Base-by-base conservation (phyloP, 2,329 filamentous ascomycete species). In the Malbranchea zuffiana region DNA sequence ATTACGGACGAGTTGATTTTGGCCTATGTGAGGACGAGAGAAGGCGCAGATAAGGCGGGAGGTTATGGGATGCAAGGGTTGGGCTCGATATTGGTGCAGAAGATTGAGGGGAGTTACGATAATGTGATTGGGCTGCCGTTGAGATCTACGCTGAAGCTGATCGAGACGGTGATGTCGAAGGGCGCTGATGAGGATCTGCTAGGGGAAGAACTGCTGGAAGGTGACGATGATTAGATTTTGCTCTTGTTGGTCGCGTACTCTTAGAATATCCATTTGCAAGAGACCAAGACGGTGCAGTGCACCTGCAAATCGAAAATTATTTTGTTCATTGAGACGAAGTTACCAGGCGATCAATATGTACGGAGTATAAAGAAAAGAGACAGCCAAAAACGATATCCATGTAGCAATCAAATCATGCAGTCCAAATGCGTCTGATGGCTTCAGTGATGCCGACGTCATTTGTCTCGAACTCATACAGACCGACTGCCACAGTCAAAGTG, bases 401-500 rank as follows among this genome's bases (percentile, higher is more conserved):
- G 44, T 45, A 50, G 45, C 41, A 38, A 28, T 35, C 23, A 36
- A 37, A 55, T 50, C 56, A 63, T 53, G 90, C 88, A 54, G 72
- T 83, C 90, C 90, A 98, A 45, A 96, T 68, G 57, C 82, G 75
- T 72, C 82, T 85, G 48, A 95, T 71, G 20, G 79, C 80, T 71
- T 93, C 88, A 6, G 86, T 94, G 42, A 98, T 62, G 48, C 90
- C 90, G 35, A 98, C 85, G 50, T 98, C 90, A 57, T 95, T 96
- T 20, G 90, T 98, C 78, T 98, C 90, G 54, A 96, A 96, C 64
- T 96, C 88, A 66, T 98, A 98, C 54, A 96, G 72, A 40, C 87
- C 87, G 47, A 94, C 72, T 34, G 82, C 86, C 45, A 87, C 83
- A 35, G 84, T 67, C 41, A 88, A 69, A 7, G 92, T 95, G 42